Percentiles rank a stretch among this genome's conserved stretches.
These are phyloP conservation scores for Rachicladosporium sp. DNA, from an alignment of 2,329 filamentous ascomycete genomes.

Conservation along the genomic window DNA sequence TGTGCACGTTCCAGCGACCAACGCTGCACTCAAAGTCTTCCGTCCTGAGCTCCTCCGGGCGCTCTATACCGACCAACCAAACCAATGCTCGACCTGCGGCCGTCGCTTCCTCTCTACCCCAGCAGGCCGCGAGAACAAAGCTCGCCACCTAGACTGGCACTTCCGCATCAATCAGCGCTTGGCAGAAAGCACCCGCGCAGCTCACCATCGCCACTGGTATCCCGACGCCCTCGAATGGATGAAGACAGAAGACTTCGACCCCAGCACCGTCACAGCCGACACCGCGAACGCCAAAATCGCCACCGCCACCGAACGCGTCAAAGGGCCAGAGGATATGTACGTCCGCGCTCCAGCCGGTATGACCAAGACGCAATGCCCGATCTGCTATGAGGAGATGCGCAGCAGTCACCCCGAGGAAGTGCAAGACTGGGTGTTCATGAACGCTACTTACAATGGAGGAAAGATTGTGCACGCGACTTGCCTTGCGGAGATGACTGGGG, in stretches of 20 bases:
- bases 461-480: constrained; percentile 86
- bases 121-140: constrained; percentile 74
- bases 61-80: constrained; percentile 71
- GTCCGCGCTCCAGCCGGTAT: constrained; percentile 70
- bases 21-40: constrained; percentile 31
- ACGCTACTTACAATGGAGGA: constrained; percentile 64
- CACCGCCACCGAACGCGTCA: constrained; percentile 32
- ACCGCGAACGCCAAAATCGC: constrained; percentile 29
- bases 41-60: constrained; percentile 60
- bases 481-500: constrained; percentile 54
- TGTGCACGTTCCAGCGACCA: constrained; percentile 14
- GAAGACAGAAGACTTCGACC: constrained; percentile 67
- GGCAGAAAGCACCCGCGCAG: constrained; percentile 65
- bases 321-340: constrained; percentile 53
- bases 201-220: constrained; percentile 81
- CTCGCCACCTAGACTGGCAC: constrained; percentile 93
- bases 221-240: constrained; percentile 91
- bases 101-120: constrained; percentile 69
- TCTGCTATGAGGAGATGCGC: constrained; percentile 92
- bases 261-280: constrained; percentile 35
- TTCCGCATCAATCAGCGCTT: constrained; percentile 87
- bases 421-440: constrained; percentile 95
- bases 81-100: constrained; percentile 84
- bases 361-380: constrained; percentile 70
- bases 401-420: constrained; percentile 84